Evolutionary conservation across 1,284 basidiomycete genomes (phyloP).

Genomic region (Athelia psychrophila): DNA sequence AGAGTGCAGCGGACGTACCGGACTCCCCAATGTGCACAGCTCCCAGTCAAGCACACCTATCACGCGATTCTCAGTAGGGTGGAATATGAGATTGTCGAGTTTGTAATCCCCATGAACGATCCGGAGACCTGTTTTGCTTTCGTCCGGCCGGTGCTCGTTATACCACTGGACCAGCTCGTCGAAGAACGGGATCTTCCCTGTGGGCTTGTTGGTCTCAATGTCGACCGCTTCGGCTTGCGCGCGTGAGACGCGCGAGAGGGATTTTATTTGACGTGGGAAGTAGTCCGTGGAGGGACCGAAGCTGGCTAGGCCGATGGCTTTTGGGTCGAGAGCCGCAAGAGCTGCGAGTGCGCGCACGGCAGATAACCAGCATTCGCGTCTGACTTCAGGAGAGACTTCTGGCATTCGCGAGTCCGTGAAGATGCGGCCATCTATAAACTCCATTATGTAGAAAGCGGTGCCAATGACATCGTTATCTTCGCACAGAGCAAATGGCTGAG

Average conservation of each 20-base stretch:
- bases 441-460: conserved; percentile 95
- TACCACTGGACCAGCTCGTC: conserved; percentile 81
- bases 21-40: conserved; percentile 88
- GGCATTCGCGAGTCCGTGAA: conserved; percentile 85
- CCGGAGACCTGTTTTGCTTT: conserved; percentile 66
- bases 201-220: conserved; percentile 55
- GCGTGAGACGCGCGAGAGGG: conserved; percentile 70
- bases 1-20: conserved; percentile 40
- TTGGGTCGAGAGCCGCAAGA: conserved; percentile 72
- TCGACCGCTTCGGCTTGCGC: conserved; percentile 71
- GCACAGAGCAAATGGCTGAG: conserved; percentile 82
- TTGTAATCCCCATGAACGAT: conserved; percentile 98
- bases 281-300: conserved; percentile 83
- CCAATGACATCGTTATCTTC: conserved; percentile 78
- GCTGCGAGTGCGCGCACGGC: conserved; percentile 73
- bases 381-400: conserved; percentile 58
- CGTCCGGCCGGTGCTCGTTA: conserved; percentile 66
- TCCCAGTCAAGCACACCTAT: conserved; percentile 98
- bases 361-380: conserved; percentile 77
- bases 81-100: conserved; percentile 94
- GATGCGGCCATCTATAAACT: conserved; percentile 90
- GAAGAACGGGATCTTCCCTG: conserved; percentile 71
- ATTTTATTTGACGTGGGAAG: conserved; percentile 92
- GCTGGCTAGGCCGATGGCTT: conserved; percentile 63
- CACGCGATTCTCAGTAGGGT: conserved; percentile 87